phyloP scores from a whole-genome alignment of 768 basidiomycete species.

The Dendrothele bispora region DNA sequence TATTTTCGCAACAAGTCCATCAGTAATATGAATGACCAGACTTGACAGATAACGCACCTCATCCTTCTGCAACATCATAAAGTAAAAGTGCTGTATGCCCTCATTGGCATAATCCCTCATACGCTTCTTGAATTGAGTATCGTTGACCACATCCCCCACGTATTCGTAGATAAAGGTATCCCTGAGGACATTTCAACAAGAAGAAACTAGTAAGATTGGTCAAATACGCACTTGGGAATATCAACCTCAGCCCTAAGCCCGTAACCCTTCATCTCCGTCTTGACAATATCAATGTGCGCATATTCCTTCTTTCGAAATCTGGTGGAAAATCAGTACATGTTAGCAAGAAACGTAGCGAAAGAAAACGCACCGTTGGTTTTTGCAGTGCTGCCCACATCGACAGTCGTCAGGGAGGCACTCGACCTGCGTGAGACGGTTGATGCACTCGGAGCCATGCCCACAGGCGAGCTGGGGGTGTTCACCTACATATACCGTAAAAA shows the following conservation, averaged over 20 bases:
- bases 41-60: slow-evolving; percentile 57
- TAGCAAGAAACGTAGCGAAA: slow-evolving; percentile 1
- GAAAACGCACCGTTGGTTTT: slow-evolving; percentile 83
- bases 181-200: slow-evolving; percentile 38
- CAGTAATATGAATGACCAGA: neutral
- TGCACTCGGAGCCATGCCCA: slow-evolving; percentile 88
- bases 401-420: slow-evolving; percentile 94
- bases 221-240: slow-evolving; percentile 56
- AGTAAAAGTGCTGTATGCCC: slow-evolving; percentile 96
- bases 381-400: slow-evolving; percentile 76
- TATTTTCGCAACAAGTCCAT: too few relatives aligned
- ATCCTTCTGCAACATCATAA: slow-evolving; percentile 99
- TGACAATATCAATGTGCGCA: slow-evolving; percentile 83
- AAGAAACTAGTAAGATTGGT: slow-evolving; percentile 1
- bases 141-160: slow-evolving; percentile 92
- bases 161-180: slow-evolving; percentile 97
- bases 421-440: slow-evolving; percentile 95
- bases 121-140: slow-evolving; percentile 83
- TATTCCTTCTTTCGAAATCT: slow-evolving; percentile 91
- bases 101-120: slow-evolving; percentile 93
- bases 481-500: slow-evolving; percentile 41
- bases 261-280: slow-evolving; percentile 95
- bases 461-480: slow-evolving; percentile 72
- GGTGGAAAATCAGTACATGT: slow-evolving; percentile 6
- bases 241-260: slow-evolving; percentile 80